These are phyloP conservation scores for Mediolabrus comicus DNA, from an alignment of 108 stramenopile genomes.

Conservation along the genomic window DNA sequence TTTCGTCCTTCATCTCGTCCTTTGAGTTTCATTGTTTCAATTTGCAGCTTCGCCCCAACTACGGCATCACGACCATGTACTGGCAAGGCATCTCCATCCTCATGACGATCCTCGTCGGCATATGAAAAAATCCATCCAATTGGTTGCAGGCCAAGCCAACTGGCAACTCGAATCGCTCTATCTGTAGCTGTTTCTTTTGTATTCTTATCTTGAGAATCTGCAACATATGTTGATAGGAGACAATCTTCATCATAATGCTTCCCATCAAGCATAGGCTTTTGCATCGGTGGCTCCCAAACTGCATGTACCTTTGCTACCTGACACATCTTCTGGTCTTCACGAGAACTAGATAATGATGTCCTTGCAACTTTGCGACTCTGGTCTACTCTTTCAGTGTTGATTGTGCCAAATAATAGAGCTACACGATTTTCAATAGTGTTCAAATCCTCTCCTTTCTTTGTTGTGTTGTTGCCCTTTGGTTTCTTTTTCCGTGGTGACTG, in stretches of 20 bases:
- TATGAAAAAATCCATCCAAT: slow-evolving; percentile 88
- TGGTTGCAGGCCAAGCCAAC: slow-evolving; percentile 63
- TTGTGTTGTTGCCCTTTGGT: not conserved
- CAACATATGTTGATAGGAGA: slow-evolving; percentile 19
- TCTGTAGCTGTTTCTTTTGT: slow-evolving; percentile 28
- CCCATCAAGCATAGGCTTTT: slow-evolving; percentile 36
- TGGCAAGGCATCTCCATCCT: slow-evolving; percentile 65
- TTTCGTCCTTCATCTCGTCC: slow-evolving; percentile 53
- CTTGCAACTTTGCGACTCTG: slow-evolving; percentile 48
- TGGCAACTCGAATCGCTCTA: slow-evolving; percentile 56
- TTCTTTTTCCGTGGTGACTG: slow-evolving; percentile 30
- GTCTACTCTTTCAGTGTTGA: slow-evolving; percentile 68
- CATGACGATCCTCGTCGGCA: slow-evolving; percentile 53
- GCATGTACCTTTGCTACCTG: slow-evolving; percentile 85
- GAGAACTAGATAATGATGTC: slow-evolving; percentile 70
- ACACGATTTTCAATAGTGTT: slow-evolving; percentile 45
- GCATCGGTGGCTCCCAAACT: slow-evolving; percentile 69
- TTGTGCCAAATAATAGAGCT: slow-evolving; percentile 76
- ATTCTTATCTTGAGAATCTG: slow-evolving; percentile 8
- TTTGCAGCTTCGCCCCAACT: slow-evolving; percentile 63
- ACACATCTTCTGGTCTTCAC: slow-evolving; percentile 64
- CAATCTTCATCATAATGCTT: slow-evolving; percentile 28
- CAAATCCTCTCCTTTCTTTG: slow-evolving; percentile 9
- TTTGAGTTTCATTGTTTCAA: slow-evolving; percentile 59
- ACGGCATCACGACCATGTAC: slow-evolving; percentile 63